Conservation (phyloP, 352 stramenopile species). For the Paralagenidium karlingii region DNA sequence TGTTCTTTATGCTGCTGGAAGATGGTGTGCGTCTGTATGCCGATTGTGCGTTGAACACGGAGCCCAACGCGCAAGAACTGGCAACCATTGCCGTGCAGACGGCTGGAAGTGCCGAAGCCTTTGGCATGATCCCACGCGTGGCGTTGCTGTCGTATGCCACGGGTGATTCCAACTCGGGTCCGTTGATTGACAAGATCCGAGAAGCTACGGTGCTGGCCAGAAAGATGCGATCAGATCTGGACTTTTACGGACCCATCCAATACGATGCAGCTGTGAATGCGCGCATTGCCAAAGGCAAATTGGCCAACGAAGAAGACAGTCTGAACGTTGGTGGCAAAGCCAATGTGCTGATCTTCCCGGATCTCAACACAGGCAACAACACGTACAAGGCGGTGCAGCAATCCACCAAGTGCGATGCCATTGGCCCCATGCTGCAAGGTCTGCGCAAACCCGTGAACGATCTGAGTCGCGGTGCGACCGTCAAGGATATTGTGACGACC, state of each 20-base stretch:
- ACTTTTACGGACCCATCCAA: slow-evolving; percentile 82
- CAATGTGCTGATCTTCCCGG: slow-evolving; percentile 80
- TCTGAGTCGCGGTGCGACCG: slow-evolving; percentile 70
- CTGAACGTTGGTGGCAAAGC: slow-evolving; percentile 57
- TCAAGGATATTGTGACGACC: slow-evolving; percentile 87
- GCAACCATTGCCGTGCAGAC: slow-evolving; percentile 70
- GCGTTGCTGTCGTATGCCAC: slow-evolving; percentile 79
- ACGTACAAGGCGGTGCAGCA: slow-evolving; percentile 86
- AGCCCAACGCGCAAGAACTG: slow-evolving; percentile 57
- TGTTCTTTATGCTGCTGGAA: slow-evolving; percentile 84
- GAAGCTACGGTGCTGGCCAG: slow-evolving; percentile 62
- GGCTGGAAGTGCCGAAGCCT: slow-evolving; percentile 59
- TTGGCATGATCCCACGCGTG: slow-evolving; percentile 70
- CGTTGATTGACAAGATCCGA: slow-evolving; percentile 79
- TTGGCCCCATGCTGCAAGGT: slow-evolving; percentile 83
- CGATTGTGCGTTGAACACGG: slow-evolving; percentile 79
- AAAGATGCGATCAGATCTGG: slow-evolving; percentile 42
- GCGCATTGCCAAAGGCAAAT: slow-evolving; percentile 70
- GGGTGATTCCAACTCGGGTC: slow-evolving; percentile 61
- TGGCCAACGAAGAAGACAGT: slow-evolving; percentile 34
- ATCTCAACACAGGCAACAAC: slow-evolving; percentile 84
- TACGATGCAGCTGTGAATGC: slow-evolving; percentile 73
- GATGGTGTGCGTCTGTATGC: slow-evolving; percentile 73
- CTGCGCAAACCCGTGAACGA: slow-evolving; percentile 84
- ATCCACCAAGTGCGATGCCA: slow-evolving; percentile 57